Evolutionary conservation across 768 basidiomycete species (phyloP), one percentile per base, ranked within the genome.

Genomic region (Phaeotremella skinneri): DNA sequence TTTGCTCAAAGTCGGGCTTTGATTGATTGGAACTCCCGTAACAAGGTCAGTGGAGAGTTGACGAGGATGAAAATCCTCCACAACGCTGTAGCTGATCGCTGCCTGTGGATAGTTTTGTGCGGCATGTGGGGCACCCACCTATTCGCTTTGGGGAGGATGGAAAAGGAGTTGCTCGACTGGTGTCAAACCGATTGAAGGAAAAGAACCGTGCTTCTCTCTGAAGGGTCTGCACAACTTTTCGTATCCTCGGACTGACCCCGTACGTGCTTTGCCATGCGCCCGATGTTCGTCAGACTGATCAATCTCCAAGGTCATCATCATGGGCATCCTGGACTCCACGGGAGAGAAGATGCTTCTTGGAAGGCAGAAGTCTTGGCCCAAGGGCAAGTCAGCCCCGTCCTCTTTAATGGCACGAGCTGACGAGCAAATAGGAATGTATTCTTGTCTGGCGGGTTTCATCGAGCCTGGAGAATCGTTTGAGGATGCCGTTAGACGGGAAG

Each of bases 61-160:
- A n/a, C n/a, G n/a, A n/a, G n/a, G n/a, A n/a, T n/a, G n/a, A n/a
- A n/a, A n/a, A n/a, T n/a, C n/a, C n/a, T n/a, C n/a, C n/a, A n/a
- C n/a, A n/a, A n/a, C n/a, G n/a, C n/a, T n/a, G n/a, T n/a, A n/a
- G n/a, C n/a, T n/a, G n/a, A n/a, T n/a, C n/a, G n/a, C n/a, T n/a
- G n/a, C n/a, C n/a, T n/a, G n/a, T n/a, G n/a, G 27, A 43, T 61
- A 92, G 90, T 93, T 90, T 75, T 98, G 94, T 72, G 83, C 93
- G 0, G 86, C 84, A 0, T 98, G 94, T 74, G 91, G 92, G 2
- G 83, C 86, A 0, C 82, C 82, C 1, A 83, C 85, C 0, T 89
- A 90, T 68, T 88, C 90, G 0, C 80, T 90, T 66, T 97, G 94
- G 94, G 91, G 85, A 2, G 94, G 94, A 0, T 99, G 92, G 93